Base-by-base conservation (phyloP, 306 rosid genomes). In the Castanea crenata region DNA sequence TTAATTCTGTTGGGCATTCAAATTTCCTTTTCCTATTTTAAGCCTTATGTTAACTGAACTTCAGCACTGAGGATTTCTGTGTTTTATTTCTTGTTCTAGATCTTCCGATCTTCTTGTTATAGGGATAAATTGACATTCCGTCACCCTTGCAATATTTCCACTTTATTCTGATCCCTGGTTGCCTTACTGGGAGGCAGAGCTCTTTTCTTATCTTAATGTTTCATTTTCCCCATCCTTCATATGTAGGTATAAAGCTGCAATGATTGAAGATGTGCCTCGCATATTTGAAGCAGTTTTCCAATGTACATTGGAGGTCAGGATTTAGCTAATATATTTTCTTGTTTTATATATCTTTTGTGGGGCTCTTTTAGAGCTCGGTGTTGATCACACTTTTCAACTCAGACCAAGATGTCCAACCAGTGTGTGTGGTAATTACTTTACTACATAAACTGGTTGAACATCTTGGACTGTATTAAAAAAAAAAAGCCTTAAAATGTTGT, bases 201-300 rank as follows among this genome's bases (percentile, higher is more conserved):
- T 34, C 18, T 35, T 64, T 64, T 35, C 23, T 67, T 67, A 19
- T 19, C 23, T 35, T 67, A 34, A 11, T 68, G 16, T 71, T 4
- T 27, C 70, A 65, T 29, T 72, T 21, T 67, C 49, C 46, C 23
- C 64, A 63, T 68, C 71, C 29, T 29, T 61, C 61, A 19, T 44
- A 67, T 77, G 73, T 81, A 95, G 99, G 89, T 96, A 96, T 85
- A 93, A 93, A 88, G 82, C 78, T 78, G 87, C 97, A 69, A 96
- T 96, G 99, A 81, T 88, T 54, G 99, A 96, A 25, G 99, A 96
- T 56, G 96, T 96, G 81, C 96, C 96, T 79, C 93, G 98, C 52
- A 93, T 96, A 88, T 96, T 96, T 82, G 99, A 96, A 89, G 99
- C 99, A 58, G 94, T 93, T 80, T 96, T 96, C 49, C 98, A 93